These are phyloP conservation scores for Calendula officinalis DNA, from an alignment of 129 eudicot genomes.

Conservation along the genomic window DNA sequence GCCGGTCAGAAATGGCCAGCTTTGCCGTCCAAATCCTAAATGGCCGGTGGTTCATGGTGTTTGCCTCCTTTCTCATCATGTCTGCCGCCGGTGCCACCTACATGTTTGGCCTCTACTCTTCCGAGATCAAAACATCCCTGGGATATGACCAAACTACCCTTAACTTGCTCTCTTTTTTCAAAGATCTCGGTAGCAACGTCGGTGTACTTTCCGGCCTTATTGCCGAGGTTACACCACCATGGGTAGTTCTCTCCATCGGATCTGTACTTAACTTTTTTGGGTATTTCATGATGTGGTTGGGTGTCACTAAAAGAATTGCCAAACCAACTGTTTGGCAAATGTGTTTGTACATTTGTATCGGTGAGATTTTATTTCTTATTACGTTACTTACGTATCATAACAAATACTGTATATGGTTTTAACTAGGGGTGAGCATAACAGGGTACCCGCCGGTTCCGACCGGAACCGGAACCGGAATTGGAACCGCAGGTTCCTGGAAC, in stretches of 20 bases:
- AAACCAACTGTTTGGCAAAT: constrained; percentile 77
- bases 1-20: constrained; percentile 28
- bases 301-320: constrained; percentile 59
- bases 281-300: constrained; percentile 89
- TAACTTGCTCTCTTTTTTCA: constrained; percentile 72
- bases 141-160: constrained; percentile 86
- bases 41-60: constrained; percentile 95
- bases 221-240: constrained; percentile 74
- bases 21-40: constrained; percentile 47
- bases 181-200: constrained; percentile 72
- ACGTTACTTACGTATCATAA: no score
- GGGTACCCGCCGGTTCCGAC: no score
- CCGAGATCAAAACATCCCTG: constrained; percentile 46
- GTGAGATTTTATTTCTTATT: constrained; percentile 13
- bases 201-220: constrained; percentile 74
- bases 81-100: constrained; percentile 82
- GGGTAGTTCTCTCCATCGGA: constrained; percentile 68
- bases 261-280: constrained; percentile 71
- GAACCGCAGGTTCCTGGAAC: no score
- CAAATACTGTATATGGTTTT: no score
- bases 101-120: constrained; percentile 77
- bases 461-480: no score
- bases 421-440: no score
- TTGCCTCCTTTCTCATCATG: constrained; percentile 78
- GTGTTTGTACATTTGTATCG: constrained; percentile 82